A percentile compares a stretch with the other conserved stretches of the same genome.
Conservation (phyloP, 2,329 filamentous ascomycete species). For the Rhinocladiella mackenziei region DNA sequence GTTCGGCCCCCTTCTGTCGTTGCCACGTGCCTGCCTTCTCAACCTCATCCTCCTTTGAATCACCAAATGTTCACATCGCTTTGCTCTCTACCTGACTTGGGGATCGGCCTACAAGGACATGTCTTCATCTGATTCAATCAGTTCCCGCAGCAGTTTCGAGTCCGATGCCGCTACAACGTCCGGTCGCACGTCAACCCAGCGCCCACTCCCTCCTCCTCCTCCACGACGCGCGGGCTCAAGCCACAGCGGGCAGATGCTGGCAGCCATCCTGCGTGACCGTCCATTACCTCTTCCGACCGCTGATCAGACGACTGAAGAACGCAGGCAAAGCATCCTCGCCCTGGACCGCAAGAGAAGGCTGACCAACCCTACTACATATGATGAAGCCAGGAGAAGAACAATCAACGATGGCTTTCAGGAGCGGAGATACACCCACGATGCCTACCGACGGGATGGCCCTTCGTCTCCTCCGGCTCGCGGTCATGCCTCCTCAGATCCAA, state of each 20-base stretch:
- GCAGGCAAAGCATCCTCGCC: constrained; percentile 24
- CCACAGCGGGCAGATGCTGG: constrained; percentile 9
- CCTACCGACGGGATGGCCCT: constrained; percentile 22
- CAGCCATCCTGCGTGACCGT: constrained; percentile 15
- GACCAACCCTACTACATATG: constrained; percentile 35
- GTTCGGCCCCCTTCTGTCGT: background rate
- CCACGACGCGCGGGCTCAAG: constrained; percentile 3
- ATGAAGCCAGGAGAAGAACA: constrained; percentile 32
- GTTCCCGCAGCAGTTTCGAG: constrained; percentile 15
- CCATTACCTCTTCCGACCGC: constrained; percentile 16
- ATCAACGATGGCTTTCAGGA: constrained; percentile 25
- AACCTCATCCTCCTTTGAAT: background rate
- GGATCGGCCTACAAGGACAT: constrained; percentile 10
- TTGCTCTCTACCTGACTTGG: background rate
- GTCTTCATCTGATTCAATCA: constrained; percentile 19
- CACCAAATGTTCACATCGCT: background rate
- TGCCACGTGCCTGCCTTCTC: background rate
- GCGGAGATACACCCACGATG: constrained; percentile 20
- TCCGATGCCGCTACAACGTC: constrained; percentile 4
- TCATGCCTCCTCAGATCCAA: constrained; percentile 14
- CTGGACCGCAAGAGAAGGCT: constrained; percentile 44
- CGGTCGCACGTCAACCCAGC: background rate
- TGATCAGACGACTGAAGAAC: constrained; percentile 22
- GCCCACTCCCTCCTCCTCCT: constrained; percentile 9
- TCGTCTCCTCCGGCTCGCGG: constrained; percentile 32